Evolutionary conservation across 2,329 filamentous ascomycete species (phyloP).

Genomic region (Xenoacremonium recifei): DNA sequence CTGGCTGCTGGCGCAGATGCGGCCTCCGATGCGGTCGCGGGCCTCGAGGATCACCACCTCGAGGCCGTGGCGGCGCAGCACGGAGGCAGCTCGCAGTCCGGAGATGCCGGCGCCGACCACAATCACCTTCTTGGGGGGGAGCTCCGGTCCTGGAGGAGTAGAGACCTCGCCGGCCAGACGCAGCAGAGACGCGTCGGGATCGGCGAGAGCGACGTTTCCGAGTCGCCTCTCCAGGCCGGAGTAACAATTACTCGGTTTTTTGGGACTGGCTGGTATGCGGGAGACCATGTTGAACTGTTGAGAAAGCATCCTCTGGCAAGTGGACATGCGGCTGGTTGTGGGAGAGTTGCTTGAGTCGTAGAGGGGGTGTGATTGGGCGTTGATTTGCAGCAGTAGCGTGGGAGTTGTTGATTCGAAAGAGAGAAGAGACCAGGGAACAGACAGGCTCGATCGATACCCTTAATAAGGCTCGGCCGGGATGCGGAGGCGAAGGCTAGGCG

Average conservation of each 20-base stretch:
- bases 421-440: too few relatives aligned
- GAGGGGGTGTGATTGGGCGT: too few relatives aligned
- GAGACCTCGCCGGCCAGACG: not conserved
- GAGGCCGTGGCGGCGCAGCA: slow-evolving; percentile 8
- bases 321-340: too few relatives aligned
- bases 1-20: slow-evolving; percentile 7
- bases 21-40: slow-evolving; percentile 8
- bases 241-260: slow-evolving; percentile 11
- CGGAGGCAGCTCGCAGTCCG: too few relatives aligned
- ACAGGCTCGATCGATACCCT: too few relatives aligned
- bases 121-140: slow-evolving; percentile 10
- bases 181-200: slow-evolving; percentile 2
- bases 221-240: slow-evolving; percentile 9
- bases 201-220: too few relatives aligned
- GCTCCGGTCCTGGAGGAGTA: slow-evolving; percentile 11
- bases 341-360: too few relatives aligned
- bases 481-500: too few relatives aligned
- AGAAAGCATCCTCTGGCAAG: slow-evolving; percentile 12
- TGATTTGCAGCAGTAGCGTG: too few relatives aligned
- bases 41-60: slow-evolving; percentile 8
- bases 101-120: too few relatives aligned
- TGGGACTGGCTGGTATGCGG: slow-evolving; percentile 4
- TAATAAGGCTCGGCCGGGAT: too few relatives aligned
- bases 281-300: slow-evolving; percentile 8
- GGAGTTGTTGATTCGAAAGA: too few relatives aligned